Evolutionary conservation across 1,139 yeast genomes (phyloP).

Genomic region (Debaryomyces sp.): DNA sequence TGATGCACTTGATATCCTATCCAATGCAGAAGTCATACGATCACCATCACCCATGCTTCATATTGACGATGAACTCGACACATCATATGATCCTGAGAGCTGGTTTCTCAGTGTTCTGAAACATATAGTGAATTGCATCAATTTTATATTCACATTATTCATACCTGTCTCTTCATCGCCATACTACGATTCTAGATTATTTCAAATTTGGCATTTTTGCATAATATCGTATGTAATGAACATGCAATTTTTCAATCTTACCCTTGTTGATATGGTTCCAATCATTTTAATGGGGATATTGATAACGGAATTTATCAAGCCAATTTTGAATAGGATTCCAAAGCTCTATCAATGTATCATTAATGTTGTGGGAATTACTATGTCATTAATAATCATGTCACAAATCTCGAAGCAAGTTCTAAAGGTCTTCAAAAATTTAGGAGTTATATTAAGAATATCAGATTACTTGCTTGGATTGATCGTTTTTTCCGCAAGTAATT

Average conservation of each 20-base stretch:
- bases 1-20: slow-evolving; percentile 29
- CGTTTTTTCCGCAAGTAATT: slow-evolving; percentile 43
- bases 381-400: slow-evolving; percentile 32
- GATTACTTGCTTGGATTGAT: slow-evolving; percentile 45
- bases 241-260: slow-evolving; percentile 19
- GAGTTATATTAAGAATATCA: slow-evolving; percentile 37
- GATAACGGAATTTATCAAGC: not conserved
- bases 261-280: slow-evolving; percentile 14
- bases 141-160: slow-evolving; percentile 21
- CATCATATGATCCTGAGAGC: not conserved
- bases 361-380: slow-evolving; percentile 26
- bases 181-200: slow-evolving; percentile 1
- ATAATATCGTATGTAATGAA: slow-evolving; percentile 22
- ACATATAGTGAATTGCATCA: slow-evolving; percentile 13
- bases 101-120: not conserved
- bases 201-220: slow-evolving; percentile 22
- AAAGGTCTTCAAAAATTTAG: slow-evolving; percentile 39
- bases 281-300: slow-evolving; percentile 10
- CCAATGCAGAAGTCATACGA: slow-evolving; percentile 8
- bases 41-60: slow-evolving; percentile 3
- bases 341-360: slow-evolving; percentile 11
- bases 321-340: not conserved
- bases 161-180: slow-evolving; percentile 21
- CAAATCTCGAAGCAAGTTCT: slow-evolving; percentile 31
- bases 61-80: not conserved